Conservation (phyloP, 148 eudicot species). For the Rhododendron mucronatum region DNA sequence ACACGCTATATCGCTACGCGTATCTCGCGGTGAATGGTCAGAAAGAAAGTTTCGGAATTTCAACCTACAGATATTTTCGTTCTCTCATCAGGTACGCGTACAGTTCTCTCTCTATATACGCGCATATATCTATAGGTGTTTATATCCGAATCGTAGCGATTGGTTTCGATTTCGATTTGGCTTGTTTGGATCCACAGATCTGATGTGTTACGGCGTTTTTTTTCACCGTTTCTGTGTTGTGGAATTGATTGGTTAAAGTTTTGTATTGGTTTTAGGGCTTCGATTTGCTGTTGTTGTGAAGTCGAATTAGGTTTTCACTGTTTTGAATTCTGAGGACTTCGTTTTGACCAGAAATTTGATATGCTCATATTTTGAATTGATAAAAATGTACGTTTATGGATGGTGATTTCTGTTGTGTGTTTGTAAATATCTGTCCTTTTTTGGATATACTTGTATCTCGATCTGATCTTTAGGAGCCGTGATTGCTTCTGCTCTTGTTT, state of each 20-base stretch:
- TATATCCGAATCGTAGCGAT: background rate
- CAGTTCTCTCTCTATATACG: background rate
- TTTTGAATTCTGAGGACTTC: background rate
- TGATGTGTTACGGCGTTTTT: background rate
- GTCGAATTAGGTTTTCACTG: background rate
- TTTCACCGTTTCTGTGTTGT: background rate
- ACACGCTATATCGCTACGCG: background rate
- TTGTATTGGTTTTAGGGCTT: background rate
- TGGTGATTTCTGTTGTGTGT: background rate
- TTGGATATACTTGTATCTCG: background rate
- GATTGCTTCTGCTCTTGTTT: background rate
- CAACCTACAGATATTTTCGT: conserved; percentile 6
- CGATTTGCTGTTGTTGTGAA: background rate
- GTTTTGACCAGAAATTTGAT: background rate
- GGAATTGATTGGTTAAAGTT: background rate
- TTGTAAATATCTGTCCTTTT: background rate
- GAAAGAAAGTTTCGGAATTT: background rate
- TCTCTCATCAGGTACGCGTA: background rate
- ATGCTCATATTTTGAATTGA: no score
- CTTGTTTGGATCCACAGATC: background rate
- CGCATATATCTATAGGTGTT: background rate
- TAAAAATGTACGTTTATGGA: background rate
- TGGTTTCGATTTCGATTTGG: background rate
- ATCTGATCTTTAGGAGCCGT: no score
- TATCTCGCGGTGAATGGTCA: background rate